Evolutionary conservation across 352 stramenopile species (phyloP).

Genomic region (Phytopythium kandeliae): DNA sequence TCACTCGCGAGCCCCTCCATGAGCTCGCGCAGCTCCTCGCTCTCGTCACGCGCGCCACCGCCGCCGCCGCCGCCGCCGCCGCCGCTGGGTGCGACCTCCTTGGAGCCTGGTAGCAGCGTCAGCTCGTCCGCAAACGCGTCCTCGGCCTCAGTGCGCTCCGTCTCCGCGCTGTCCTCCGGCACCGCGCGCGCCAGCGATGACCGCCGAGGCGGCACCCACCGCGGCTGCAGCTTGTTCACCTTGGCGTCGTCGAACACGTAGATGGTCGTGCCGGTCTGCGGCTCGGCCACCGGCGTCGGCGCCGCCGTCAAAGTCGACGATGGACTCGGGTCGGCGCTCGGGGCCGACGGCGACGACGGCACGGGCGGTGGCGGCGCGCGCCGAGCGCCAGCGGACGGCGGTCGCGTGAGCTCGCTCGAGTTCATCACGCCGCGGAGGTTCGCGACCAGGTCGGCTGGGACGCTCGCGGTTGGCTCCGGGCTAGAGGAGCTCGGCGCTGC

Average conservation of each 20-base stretch:
- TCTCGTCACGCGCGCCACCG: conserved; percentile 26
- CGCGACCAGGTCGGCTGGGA: conserved; percentile 43
- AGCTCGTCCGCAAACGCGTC: not conserved
- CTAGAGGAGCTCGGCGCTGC: not conserved
- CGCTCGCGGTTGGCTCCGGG: conserved; percentile 13
- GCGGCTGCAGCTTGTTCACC: conserved; percentile 27
- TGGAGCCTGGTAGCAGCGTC: not conserved
- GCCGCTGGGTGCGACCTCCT: not conserved
- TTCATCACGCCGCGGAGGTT: conserved; percentile 70
- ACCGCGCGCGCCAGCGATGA: conserved; percentile 7
- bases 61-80: no score
- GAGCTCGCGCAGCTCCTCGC: conserved; percentile 49
- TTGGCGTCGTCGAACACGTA: conserved; percentile 46
- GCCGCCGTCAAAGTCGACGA: not conserved
- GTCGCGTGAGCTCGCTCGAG: conserved; percentile 54
- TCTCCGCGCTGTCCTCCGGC: conserved; percentile 4
- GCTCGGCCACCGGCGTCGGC: conserved; percentile 1
- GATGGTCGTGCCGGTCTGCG: conserved; percentile 26
- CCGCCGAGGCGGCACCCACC: conserved; percentile 6
- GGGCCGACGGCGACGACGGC: conserved; percentile 3
- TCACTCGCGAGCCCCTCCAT: conserved; percentile 42
- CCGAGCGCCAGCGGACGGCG: no score
- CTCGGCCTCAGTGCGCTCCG: conserved; percentile 25
- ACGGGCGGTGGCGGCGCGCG: conserved; percentile 14
- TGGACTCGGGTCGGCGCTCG: not conserved